Evolutionary conservation across 1,139 yeast genomes (phyloP).

Genomic region (Zygoascus meyerae): DNA sequence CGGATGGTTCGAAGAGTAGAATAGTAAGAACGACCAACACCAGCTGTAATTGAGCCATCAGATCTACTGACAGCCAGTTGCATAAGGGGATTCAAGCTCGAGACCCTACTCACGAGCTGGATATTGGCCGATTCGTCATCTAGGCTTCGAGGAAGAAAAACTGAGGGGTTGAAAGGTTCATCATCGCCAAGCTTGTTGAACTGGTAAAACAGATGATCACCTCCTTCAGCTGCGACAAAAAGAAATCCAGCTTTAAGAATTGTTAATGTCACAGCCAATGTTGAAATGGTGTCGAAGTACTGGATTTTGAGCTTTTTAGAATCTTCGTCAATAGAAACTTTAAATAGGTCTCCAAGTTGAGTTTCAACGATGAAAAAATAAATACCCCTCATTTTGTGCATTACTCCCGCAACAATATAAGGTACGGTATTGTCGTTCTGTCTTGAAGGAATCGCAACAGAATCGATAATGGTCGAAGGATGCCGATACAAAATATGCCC

Average conservation of each 20-base stretch:
- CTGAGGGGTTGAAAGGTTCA: conserved; percentile 30
- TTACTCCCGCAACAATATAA: conserved; percentile 49
- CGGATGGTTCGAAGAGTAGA: conserved; percentile 48
- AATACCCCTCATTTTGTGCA: conserved; percentile 44
- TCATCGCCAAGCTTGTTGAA: conserved; percentile 70
- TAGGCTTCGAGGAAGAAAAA: conserved; percentile 3
- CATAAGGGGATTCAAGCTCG: conserved; percentile 53
- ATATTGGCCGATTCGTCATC: conserved; percentile 48
- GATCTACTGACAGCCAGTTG: conserved; percentile 41
- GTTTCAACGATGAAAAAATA: conserved; percentile 74
- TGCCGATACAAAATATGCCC: conserved; percentile 44
- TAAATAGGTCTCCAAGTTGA: conserved; percentile 71
- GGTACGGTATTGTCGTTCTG: conserved; percentile 27
- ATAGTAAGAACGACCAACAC: conserved; percentile 35
- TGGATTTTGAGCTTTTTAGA: conserved; percentile 38
- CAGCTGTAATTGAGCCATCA: conserved; percentile 31
- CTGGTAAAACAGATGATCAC: conserved; percentile 64
- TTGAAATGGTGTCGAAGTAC: conserved; percentile 73
- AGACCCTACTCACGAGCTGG: conserved; percentile 49
- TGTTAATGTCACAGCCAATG: conserved; percentile 44
- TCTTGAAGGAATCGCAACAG: conserved; percentile 24
- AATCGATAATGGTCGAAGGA: conserved; percentile 31
- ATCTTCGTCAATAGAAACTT: conserved; percentile 44
- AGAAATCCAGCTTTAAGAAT: conserved; percentile 73
- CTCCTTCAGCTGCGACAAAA: conserved; percentile 58